Evolutionary conservation across 164 flowering plant genomes (phyloP), one percentile per base, ranked within the genome.

Genomic region (Berberis vulgaris): DNA sequence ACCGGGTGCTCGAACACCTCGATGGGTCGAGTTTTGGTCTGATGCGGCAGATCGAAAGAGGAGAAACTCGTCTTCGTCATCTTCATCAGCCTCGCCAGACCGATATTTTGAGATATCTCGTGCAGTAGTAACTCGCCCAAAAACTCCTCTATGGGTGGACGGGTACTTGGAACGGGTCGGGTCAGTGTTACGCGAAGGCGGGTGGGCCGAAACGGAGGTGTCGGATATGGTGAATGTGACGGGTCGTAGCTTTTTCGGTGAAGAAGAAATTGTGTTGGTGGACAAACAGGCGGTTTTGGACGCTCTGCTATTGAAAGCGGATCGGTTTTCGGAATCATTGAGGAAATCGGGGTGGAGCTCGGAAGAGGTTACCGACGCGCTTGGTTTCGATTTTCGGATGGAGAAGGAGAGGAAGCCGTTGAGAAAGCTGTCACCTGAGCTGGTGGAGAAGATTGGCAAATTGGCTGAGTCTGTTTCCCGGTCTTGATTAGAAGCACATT

Each of bases 11-110:
- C 74, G 78, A 41, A 81, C 87, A 5, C 94, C 94, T 45, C 70
- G 99, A 56, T 95, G 99, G 99, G 88, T 95, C 9, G 99, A 95
- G 74, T 95, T 95, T 75, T 95, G 99, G 99, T 84, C 85, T 67
- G 99, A 95, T 64, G 96, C 91, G 2, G 89, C 94, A 6, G 87
- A 85, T 62, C 77, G 86, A n/a, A 76, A 86, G 42, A 69, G 84
- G 56, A 75, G 96, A 55, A 86, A 82, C 75, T 85, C 88, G 0
- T 68, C 72, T 38, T 78, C 83, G 0, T 78, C 84, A 0, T 80
- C 86, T 0, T 71, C 81, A 1, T 76, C 84, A 0, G 69, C 84
- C 5, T 85, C 94, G 7, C 95, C 93, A 45, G 93, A 88, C 49
- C 55, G 88, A 55, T 74, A 69, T 49, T 71, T 81, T 63, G 93